phyloP scores from a whole-genome alignment of 192 early-diverging fungal species.

The Backusella parvicylindrica region DNA sequence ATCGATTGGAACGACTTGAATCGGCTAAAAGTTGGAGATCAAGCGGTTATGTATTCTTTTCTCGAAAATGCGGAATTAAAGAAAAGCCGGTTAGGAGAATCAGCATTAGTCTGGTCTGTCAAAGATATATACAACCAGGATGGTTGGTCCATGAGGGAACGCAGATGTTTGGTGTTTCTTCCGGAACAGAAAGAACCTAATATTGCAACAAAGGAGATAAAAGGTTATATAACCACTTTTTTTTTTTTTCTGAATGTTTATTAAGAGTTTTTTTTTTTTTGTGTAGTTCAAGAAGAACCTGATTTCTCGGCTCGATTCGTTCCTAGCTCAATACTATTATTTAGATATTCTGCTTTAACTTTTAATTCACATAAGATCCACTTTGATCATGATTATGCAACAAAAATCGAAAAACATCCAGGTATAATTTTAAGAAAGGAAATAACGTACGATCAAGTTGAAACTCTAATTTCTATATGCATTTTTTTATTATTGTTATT shows the following conservation, averaged over 20 bases:
- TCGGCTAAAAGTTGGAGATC: conserved; percentile 58
- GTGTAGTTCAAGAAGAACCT: conserved; percentile 2
- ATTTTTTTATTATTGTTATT: not conserved
- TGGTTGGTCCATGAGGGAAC: conserved; percentile 63
- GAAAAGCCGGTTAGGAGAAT: conserved; percentile 47
- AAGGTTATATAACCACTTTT: not conserved
- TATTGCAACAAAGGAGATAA: not conserved
- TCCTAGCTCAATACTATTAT: conserved; percentile 6
- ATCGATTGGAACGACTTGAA: conserved; percentile 58
- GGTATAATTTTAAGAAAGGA: not conserved
- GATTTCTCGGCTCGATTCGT: not conserved
- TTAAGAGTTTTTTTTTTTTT: not conserved
- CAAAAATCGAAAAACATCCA: conserved; percentile 4
- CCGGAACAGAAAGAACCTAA: conserved; percentile 6
- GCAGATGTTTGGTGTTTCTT: conserved; percentile 67
- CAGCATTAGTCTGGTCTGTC: conserved; percentile 69
- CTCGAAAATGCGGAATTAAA: conserved; percentile 58
- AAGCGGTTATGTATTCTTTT: conserved; percentile 54
- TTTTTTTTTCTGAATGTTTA: no score
- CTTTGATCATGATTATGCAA: conserved; percentile 14
- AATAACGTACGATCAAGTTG: not conserved
- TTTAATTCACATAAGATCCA: conserved; percentile 18
- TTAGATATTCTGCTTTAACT: conserved; percentile 14
- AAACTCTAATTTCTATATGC: not conserved
- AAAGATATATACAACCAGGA: conserved; percentile 58